These are phyloP conservation scores for Elsinoe perseae DNA, from an alignment of 2,329 filamentous ascomycete species.

Conservation along the genomic window DNA sequence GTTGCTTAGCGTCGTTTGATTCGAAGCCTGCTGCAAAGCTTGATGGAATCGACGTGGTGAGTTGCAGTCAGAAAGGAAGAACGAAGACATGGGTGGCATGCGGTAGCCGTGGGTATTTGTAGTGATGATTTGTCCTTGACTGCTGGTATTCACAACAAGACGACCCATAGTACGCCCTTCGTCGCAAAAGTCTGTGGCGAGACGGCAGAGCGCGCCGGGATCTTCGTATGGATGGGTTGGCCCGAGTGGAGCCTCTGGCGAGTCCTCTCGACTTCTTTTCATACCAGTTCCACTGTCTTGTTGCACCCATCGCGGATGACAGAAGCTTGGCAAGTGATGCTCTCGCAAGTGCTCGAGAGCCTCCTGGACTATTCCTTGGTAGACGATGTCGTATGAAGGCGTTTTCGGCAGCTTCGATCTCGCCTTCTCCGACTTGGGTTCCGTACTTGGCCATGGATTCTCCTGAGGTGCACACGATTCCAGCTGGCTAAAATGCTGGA, in stretches of 20 bases:
- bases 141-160: not conserved
- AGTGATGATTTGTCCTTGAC: not conserved
- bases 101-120: constrained; percentile 26
- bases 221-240: no score
- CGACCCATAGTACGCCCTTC: not conserved
- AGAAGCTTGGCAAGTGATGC: constrained; percentile 11
- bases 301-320: not conserved
- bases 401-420: constrained; percentile 34
- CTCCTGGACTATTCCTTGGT: constrained; percentile 32
- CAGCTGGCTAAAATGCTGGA: constrained; percentile 20
- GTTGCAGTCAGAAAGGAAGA: constrained; percentile 44
- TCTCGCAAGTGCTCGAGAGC: constrained; percentile 33
- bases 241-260: not conserved
- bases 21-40: constrained; percentile 31
- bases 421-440: constrained; percentile 45
- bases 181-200: not conserved
- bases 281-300: no score
- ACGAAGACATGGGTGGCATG: constrained; percentile 44
- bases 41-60: constrained; percentile 30
- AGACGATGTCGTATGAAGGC: constrained; percentile 29
- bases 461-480: constrained; percentile 41
- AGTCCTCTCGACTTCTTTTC: not conserved
- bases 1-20: constrained; percentile 36
- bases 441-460: constrained; percentile 47
- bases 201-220: not conserved